These are phyloP conservation scores for Calonectria montana DNA, from an alignment of 2,329 filamentous ascomycete species.

Conservation along the genomic window DNA sequence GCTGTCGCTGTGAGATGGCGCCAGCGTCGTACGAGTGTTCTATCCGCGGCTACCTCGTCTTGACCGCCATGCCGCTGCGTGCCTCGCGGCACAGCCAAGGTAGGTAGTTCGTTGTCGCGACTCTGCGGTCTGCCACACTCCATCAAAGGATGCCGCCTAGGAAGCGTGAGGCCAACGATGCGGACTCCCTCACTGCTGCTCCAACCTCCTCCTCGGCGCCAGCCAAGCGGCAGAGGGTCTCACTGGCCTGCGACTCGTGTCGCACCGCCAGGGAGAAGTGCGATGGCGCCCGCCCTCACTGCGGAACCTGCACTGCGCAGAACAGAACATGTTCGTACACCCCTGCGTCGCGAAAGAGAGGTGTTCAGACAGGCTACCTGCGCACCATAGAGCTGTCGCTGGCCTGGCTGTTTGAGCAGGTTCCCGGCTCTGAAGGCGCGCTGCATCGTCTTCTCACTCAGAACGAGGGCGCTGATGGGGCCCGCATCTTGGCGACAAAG, in stretches of 20 bases:
- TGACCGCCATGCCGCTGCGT: conserved; percentile 39
- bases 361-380: conserved; percentile 84
- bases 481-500: conserved; percentile 61
- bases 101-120: conserved; percentile 31
- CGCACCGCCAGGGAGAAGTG: conserved; percentile 77
- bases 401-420: conserved; percentile 73
- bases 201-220: conserved; percentile 37
- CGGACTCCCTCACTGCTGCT: conserved; percentile 39
- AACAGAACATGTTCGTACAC: conserved; percentile 77
- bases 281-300: conserved; percentile 75
- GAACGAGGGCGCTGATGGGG: conserved; percentile 54
- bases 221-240: conserved; percentile 72
- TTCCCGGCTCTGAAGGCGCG: conserved; percentile 68
- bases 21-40: conserved; percentile 31
- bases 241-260: conserved; percentile 77
- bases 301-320: conserved; percentile 73
- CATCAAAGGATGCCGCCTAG: conserved; percentile 53
- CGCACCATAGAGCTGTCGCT: conserved; percentile 77
- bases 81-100: conserved; percentile 37
- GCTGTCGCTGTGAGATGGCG: conserved; percentile 37
- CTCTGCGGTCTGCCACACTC: conserved; percentile 22
- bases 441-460: conserved; percentile 66
- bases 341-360: conserved; percentile 79
- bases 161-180: conserved; percentile 45
- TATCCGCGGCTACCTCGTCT: conserved; percentile 17